Evolutionary conservation across 2,329 filamentous ascomycete genomes (phyloP).

Genomic region (Beauveria australis): DNA sequence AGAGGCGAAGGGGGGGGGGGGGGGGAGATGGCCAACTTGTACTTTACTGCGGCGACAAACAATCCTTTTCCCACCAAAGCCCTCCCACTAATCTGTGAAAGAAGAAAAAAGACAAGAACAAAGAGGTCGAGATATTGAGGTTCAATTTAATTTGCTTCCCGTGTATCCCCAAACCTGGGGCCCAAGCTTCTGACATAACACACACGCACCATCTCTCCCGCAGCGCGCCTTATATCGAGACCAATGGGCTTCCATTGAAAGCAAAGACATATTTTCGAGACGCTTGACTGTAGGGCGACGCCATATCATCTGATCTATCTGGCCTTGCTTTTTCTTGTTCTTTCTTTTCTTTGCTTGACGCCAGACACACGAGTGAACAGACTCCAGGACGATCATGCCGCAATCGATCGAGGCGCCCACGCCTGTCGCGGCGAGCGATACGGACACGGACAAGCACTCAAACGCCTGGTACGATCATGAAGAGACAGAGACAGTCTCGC

Average conservation of each 20-base stretch:
- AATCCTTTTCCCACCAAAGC: not conserved
- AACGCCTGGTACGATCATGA: not conserved
- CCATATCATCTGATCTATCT: too few relatives aligned
- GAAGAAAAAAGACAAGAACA: not conserved
- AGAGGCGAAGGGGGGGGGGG: not conserved
- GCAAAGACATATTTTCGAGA: not conserved
- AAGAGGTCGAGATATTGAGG: too few relatives aligned
- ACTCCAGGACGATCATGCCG: not conserved
- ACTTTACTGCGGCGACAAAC: conserved; percentile 4
- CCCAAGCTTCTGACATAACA: not conserved
- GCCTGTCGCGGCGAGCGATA: not conserved
- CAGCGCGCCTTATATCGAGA: not conserved
- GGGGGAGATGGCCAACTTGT: not conserved
- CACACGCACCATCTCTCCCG: not conserved
- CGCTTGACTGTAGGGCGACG: too few relatives aligned
- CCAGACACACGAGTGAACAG: not conserved
- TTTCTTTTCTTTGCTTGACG: not conserved
- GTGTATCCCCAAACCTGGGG: not conserved
- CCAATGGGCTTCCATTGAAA: not conserved
- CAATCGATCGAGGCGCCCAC: not conserved
- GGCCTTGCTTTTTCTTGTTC: rapidly evolving
- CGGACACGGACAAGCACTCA: not conserved
- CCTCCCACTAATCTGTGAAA: not conserved
- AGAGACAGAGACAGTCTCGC: not conserved
- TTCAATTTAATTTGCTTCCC: not conserved